Base-by-base conservation (phyloP, 2,329 filamentous ascomycete genomes). In the Colletotrichum filicis region DNA sequence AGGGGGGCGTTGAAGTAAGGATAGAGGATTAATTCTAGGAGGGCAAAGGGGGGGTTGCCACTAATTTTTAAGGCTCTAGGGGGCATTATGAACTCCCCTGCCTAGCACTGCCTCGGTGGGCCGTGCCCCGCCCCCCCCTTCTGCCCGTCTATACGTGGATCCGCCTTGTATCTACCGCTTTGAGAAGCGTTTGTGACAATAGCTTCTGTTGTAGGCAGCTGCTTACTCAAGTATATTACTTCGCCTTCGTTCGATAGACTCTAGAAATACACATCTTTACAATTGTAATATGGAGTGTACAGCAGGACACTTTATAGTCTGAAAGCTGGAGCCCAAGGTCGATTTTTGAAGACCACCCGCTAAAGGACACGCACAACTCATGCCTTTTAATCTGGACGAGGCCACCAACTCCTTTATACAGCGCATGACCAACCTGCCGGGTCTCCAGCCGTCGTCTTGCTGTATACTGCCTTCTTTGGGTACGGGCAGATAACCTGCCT, bases 31-130 rank as follows among this genome's bases (percentile, higher is more conserved):
- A 32, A 32, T n/a, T 12, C 26, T n/a, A n/a, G 16, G 5, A 42
- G 7, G 12, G 7, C 55, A 11, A 35, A n/a, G 30, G 53, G 8
- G 4, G 11, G 64, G 7, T 5, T 26, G 14, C 37, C 55, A 57
- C 55, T 59, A 66, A 59, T n/a, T 32, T 11, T 32, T 66, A 59
- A 66, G 37, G 55, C 19, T 22, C 7, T 7, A 58, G 12, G n/a
- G 55, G 55, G 30, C 63, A 24, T 42, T 8, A 35, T 35, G n/a
- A 26, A 32, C 22, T 12, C 64, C 53, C 64, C 64, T 66, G 35
- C n/a, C 2, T 35, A 32, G 64, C 64, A 66, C 64, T 58, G 64
- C 64, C 64, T 30, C 52, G n/a, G n/a, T 24, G n/a, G 12, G 8
- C 49, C 49, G 52, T 30, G 22, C 22, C 12, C 30, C 30, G 3